Evolutionary conservation across 2,329 filamentous ascomycete genomes (phyloP).

Genomic region (Corniculantispora saksenae): DNA sequence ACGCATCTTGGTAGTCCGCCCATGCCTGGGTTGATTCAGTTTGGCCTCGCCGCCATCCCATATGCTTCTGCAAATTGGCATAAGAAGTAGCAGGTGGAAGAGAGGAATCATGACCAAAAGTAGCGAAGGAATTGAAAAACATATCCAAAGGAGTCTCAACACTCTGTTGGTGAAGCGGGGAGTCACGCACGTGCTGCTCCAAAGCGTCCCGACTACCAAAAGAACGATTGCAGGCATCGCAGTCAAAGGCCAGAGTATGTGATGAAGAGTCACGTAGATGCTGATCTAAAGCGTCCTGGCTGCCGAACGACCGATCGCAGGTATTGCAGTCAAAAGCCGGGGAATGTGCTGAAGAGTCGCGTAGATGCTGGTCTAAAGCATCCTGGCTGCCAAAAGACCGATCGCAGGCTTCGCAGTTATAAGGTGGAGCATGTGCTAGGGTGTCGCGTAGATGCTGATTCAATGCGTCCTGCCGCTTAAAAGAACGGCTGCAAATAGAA

Average conservation of each 20-base stretch:
- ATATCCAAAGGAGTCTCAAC: conserved; percentile 23
- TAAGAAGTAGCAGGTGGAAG: conserved; percentile 8
- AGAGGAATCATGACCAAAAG: conserved; percentile 12
- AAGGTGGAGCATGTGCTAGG: background rate
- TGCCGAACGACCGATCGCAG: background rate
- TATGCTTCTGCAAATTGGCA: background rate
- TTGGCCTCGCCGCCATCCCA: background rate
- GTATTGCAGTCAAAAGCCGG: background rate
- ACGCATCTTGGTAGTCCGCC: conserved; percentile 10
- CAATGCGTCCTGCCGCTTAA: background rate
- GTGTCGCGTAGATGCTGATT: conserved; percentile 7
- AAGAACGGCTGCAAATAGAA: background rate
- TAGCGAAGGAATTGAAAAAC: conserved; percentile 22
- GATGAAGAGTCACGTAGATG: background rate
- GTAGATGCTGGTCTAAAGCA: conserved; percentile 1
- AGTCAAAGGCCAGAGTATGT: background rate
- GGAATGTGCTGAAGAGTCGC: background rate
- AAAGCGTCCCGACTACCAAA: conserved; percentile 2
- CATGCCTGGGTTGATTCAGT: background rate
- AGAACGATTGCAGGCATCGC: conserved; percentile 6
- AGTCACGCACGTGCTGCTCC: conserved; percentile 4
- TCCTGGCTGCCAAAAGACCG: conserved; percentile 2
- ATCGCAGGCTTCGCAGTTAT: conserved; percentile 10
- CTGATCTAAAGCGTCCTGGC: conserved; percentile 3
- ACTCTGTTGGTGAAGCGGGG: background rate